Conservation (phyloP, 2,329 filamentous ascomycete genomes). For the Aspergillus ochraceoroseus region DNA sequence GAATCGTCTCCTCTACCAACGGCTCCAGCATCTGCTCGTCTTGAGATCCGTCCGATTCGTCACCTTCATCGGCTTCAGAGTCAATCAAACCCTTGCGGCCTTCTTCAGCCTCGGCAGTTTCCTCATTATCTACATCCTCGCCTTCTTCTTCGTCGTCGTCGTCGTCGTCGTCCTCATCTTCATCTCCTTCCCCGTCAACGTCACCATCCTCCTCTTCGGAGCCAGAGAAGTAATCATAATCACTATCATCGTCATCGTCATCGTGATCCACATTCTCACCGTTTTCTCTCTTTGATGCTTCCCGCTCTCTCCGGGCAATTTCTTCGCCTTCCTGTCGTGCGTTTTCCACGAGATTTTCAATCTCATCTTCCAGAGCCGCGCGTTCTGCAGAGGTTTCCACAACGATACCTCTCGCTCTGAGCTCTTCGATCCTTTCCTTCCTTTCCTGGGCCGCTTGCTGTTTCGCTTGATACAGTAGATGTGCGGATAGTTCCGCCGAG, state of each 20-base stretch:
- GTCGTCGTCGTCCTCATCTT: conserved; percentile 29
- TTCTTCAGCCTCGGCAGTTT: conserved; percentile 18
- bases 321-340: conserved; percentile 75
- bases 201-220: conserved; percentile 45
- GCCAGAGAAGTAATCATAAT: conserved; percentile 44
- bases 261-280: conserved; percentile 38
- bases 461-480: conserved; percentile 66
- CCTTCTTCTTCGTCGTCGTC: conserved; percentile 21
- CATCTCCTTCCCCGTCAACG: conserved; percentile 32
- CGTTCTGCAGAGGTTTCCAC: conserved; percentile 84
- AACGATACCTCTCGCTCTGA: conserved; percentile 73
- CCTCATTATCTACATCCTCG: conserved; percentile 11
- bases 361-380: conserved; percentile 71
- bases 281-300: conserved; percentile 61
- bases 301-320: conserved; percentile 71
- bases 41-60: conserved; percentile 37
- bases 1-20: conserved; percentile 45
- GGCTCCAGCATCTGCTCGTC: conserved; percentile 25
- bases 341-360: conserved; percentile 83
- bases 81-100: conserved; percentile 25
- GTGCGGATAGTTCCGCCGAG: conserved; percentile 61
- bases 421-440: conserved; percentile 67
- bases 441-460: conserved; percentile 75
- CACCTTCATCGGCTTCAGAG: conserved; percentile 37
- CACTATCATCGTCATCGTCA: conserved; percentile 36